Evolutionary conservation across 495 filamentous ascomycete species (phyloP).

Genomic region (Talaromyces thailandensis): DNA sequence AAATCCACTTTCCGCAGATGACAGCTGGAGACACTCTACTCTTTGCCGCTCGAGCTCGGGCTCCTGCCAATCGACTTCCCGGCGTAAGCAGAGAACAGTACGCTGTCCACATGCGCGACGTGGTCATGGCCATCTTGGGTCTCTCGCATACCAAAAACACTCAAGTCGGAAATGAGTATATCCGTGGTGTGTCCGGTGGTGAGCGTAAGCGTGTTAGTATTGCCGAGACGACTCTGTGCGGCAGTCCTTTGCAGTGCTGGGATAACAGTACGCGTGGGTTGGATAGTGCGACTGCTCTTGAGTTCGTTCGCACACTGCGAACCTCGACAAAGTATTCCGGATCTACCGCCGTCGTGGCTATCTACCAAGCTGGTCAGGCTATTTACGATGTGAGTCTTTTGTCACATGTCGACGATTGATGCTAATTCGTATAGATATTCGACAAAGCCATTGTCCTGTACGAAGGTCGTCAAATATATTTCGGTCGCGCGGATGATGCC

Average conservation of each 20-base stretch:
- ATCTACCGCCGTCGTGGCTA: conserved; percentile 68
- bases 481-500: conserved; percentile 51
- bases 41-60: conserved; percentile 49
- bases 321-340: conserved; percentile 70
- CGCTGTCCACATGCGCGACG: conserved; percentile 43
- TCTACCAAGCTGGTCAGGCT: conserved; percentile 80
- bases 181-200: conserved; percentile 79
- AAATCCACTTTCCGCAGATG: conserved; percentile 59
- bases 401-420: background rate
- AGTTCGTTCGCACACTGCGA: conserved; percentile 62
- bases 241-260: conserved; percentile 69
- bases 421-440: conserved; percentile 24
- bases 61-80: conserved; percentile 37
- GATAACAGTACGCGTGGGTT: conserved; percentile 84
- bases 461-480: conserved; percentile 60
- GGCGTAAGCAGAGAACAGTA: conserved; percentile 40
- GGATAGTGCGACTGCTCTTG: conserved; percentile 76
- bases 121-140: conserved; percentile 57
- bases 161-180: conserved; percentile 64
- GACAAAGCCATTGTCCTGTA: conserved; percentile 57
- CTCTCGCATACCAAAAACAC: conserved; percentile 49
- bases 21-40: conserved; percentile 58
- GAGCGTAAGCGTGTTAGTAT: conserved; percentile 66
- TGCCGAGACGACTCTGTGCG: conserved; percentile 52
- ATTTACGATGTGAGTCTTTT: conserved; percentile 51